These are phyloP conservation scores for Dimargaris xerosporica DNA, from an alignment of 192 early-diverging fungal genomes.

Conservation along the genomic window DNA sequence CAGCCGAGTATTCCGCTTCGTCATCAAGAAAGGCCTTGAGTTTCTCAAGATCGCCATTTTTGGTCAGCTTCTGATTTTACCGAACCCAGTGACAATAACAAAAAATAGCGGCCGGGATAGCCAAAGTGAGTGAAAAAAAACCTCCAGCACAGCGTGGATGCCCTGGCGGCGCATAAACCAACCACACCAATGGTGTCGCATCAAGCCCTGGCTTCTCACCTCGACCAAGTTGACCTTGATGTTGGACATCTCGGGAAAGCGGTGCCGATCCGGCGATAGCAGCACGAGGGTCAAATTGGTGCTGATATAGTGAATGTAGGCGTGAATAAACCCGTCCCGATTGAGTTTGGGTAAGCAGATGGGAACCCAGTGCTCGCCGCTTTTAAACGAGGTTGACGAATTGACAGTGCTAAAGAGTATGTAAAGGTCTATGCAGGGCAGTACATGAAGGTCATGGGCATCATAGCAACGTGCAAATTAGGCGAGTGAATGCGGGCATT, in stretches of 20 bases:
- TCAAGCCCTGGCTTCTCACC: slow-evolving; percentile 15
- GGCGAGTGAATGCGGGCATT: not conserved
- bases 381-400: slow-evolving; percentile 54
- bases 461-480: not conserved
- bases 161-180: not conserved
- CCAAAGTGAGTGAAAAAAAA: slow-evolving; percentile 14
- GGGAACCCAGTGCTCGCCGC: slow-evolving; percentile 85
- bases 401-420: slow-evolving; percentile 68
- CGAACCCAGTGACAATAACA: not conserved
- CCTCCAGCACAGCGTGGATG: slow-evolving; percentile 15
- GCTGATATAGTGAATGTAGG: slow-evolving; percentile 69
- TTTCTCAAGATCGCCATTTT: slow-evolving; percentile 18
- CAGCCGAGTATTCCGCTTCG: slow-evolving; percentile 29
- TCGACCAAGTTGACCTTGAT: slow-evolving; percentile 49
- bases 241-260: slow-evolving; percentile 63
- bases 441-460: not conserved
- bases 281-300: slow-evolving; percentile 55
- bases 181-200: not conserved
- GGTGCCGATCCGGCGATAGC: slow-evolving; percentile 65
- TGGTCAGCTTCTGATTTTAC: slow-evolving; percentile 14
- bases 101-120: slow-evolving; percentile 1
- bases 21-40: slow-evolving; percentile 30
- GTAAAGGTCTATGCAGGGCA: slow-evolving; percentile 41
- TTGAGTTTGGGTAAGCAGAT: slow-evolving; percentile 89
- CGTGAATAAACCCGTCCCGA: slow-evolving; percentile 71